Evolutionary conservation across 495 filamentous ascomycete species (phyloP).

Genomic region (Aspergillus asperescens): DNA sequence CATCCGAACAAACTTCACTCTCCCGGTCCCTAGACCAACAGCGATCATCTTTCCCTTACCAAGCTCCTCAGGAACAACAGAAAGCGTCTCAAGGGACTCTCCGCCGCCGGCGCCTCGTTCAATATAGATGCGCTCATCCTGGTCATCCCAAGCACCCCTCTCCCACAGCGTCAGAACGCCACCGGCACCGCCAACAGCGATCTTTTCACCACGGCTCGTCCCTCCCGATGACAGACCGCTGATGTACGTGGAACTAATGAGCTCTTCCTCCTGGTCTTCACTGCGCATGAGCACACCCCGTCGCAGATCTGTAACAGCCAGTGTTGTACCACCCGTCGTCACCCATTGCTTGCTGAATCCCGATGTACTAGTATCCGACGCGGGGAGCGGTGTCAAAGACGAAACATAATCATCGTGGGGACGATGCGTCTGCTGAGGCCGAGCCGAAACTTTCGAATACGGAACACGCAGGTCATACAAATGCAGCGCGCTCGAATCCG

Average conservation of each 20-base stretch:
- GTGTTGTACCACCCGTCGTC: constrained; percentile 81
- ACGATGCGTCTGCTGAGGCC: constrained; percentile 69
- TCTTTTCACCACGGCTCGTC: constrained; percentile 62
- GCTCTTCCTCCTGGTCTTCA: constrained; percentile 90
- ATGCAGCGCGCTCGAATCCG: constrained; percentile 83
- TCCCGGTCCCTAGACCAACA: constrained; percentile 71
- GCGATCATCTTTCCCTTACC: constrained; percentile 64
- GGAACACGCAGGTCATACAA: constrained; percentile 82
- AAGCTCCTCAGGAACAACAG: constrained; percentile 59
- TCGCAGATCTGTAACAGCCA: constrained; percentile 83
- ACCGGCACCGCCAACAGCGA: constrained; percentile 70
- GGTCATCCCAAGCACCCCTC: constrained; percentile 87
- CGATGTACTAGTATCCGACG: constrained; percentile 68
- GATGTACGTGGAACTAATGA: constrained; percentile 73
- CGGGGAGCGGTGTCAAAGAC: constrained; percentile 76
- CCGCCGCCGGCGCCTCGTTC: constrained; percentile 49
- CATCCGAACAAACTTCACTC: constrained; percentile 49
- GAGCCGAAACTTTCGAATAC: constrained; percentile 48
- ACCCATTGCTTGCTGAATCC: constrained; percentile 91
- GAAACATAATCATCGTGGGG: constrained; percentile 93
- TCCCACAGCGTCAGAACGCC: constrained; percentile 92
- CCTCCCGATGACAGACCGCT: constrained; percentile 58
- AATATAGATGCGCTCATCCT: constrained; percentile 79
- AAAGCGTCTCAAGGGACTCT: constrained; percentile 68
- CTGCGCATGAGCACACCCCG: constrained; percentile 75